A percentile compares a stretch with the other conserved stretches of the same genome.
These are phyloP conservation scores for Ilex asprella DNA, from an alignment of 257 asterid species.

Conservation along the genomic window DNA sequence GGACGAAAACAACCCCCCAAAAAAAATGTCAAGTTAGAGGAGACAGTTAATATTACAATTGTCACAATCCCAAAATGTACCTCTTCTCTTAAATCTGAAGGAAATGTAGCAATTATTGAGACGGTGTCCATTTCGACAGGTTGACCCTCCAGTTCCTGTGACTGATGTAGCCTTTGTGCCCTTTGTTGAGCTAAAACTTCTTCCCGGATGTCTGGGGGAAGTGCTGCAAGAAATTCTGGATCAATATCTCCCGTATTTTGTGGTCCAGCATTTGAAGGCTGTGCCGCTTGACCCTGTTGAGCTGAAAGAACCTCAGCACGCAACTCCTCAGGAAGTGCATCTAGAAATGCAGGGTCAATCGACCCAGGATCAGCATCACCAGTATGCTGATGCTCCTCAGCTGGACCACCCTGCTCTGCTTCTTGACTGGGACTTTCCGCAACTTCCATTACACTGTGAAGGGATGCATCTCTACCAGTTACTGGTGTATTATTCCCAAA, in stretches of 20 bases:
- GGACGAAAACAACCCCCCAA: neutral
- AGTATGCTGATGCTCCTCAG: constrained; percentile 48
- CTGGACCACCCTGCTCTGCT: constrained; percentile 51
- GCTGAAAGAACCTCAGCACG: constrained; percentile 95
- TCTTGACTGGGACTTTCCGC: constrained; percentile 73
- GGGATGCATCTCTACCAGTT: constrained; percentile 67
- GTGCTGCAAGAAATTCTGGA: constrained; percentile 97
- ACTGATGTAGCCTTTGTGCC: constrained; percentile 78
- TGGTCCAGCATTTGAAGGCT: constrained; percentile 72
- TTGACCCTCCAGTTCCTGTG: constrained; percentile 94
- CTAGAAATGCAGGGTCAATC: constrained; percentile 87
- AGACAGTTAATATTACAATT: neutral
- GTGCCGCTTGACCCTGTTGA: constrained; percentile 70
- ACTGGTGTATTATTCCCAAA: constrained; percentile 42
- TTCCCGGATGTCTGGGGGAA: constrained; percentile 89
- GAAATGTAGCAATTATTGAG: constrained; percentile 92
- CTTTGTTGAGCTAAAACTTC: constrained; percentile 93
- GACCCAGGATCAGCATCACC: constrained; percentile 55
- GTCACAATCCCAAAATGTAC: constrained; percentile 19
- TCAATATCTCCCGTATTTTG: constrained; percentile 79
- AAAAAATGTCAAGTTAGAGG: neutral
- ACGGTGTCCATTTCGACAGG: constrained; percentile 98
- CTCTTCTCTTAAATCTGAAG: constrained; percentile 94
- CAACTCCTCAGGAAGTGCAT: constrained; percentile 93
- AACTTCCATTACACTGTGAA: constrained; percentile 79